These are phyloP conservation scores for Crataegus laevigata DNA, from an alignment of 306 rosid genomes.

Conservation along the genomic window DNA sequence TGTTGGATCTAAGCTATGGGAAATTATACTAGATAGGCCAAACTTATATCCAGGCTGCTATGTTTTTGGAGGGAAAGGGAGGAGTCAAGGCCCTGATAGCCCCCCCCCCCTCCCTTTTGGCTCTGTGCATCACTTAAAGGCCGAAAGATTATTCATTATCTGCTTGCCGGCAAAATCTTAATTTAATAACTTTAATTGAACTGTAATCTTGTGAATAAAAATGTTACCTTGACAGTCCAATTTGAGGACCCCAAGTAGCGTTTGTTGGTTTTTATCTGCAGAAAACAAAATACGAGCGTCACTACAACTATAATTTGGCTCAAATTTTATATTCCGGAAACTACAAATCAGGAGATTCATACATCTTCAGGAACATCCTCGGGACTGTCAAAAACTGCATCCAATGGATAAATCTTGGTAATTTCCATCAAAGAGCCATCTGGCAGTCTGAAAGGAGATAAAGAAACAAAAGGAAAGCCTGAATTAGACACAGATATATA, in stretches of 20 bases:
- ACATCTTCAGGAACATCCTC: slow-evolving; percentile 97
- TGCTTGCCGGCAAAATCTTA: background rate
- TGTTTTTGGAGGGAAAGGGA: background rate
- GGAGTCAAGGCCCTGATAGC: background rate
- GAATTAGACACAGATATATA: background rate
- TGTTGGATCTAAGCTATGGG: background rate
- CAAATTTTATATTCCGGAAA: background rate
- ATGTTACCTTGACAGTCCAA: slow-evolving; percentile 85
- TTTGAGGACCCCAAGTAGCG: slow-evolving; percentile 78
- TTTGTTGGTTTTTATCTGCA: slow-evolving; percentile 71
- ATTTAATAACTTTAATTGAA: background rate
- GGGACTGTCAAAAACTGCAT: slow-evolving; percentile 76
- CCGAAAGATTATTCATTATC: background rate
- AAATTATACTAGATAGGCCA: background rate
- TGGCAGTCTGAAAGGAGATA: slow-evolving; percentile 48
- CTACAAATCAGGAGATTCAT: background rate
- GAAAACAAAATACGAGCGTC: background rate
- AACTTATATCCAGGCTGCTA: background rate
- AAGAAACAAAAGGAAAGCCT: background rate
- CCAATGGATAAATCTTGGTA: slow-evolving; percentile 85
- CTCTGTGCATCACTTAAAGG: background rate
- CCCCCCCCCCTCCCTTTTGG: background rate
- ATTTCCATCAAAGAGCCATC: slow-evolving; percentile 90
- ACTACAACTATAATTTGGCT: background rate
- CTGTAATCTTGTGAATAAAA: background rate